Conservation (phyloP, 306 rosid species). For the Cotoneaster glaucophyllus region DNA sequence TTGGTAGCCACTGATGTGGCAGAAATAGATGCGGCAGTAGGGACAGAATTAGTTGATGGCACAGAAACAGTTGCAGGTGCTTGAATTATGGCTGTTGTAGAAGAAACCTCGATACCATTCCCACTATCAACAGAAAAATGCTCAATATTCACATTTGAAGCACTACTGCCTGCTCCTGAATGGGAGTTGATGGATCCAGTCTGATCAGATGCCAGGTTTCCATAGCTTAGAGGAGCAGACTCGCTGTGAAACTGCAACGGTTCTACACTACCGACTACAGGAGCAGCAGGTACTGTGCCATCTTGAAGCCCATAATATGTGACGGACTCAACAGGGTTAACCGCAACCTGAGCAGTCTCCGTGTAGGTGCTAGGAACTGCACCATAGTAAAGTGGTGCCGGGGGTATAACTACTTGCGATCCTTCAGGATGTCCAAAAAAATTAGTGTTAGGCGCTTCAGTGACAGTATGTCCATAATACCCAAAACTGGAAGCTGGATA, state of each 20-base stretch:
- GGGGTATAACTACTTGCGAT: constrained; percentile 43
- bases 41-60: constrained; percentile 31
- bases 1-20: constrained; percentile 47
- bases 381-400: constrained; percentile 55
- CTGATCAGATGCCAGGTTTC: constrained; percentile 13
- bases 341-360: constrained; percentile 43
- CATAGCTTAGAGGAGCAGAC: constrained; percentile 22
- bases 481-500: constrained; percentile 50
- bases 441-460: constrained; percentile 39
- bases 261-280: constrained; percentile 22
- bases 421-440: constrained; percentile 57
- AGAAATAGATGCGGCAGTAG: constrained; percentile 25
- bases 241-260: constrained; percentile 15
- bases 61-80: constrained; percentile 38
- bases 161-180: constrained; percentile 29
- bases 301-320: constrained; percentile 55
- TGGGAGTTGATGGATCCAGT: constrained; percentile 12
- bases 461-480: constrained; percentile 55
- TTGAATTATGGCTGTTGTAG: constrained; percentile 41
- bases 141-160: constrained; percentile 13
- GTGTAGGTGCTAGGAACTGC: constrained; percentile 47
- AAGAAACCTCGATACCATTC: constrained; percentile 38
- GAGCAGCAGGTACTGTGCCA: constrained; percentile 33
- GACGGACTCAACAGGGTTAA: constrained; percentile 44
- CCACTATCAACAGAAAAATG: constrained; percentile 25